Conservation (phyloP, 2,329 filamentous ascomycete species). For the Falciphora oryzae region DNA sequence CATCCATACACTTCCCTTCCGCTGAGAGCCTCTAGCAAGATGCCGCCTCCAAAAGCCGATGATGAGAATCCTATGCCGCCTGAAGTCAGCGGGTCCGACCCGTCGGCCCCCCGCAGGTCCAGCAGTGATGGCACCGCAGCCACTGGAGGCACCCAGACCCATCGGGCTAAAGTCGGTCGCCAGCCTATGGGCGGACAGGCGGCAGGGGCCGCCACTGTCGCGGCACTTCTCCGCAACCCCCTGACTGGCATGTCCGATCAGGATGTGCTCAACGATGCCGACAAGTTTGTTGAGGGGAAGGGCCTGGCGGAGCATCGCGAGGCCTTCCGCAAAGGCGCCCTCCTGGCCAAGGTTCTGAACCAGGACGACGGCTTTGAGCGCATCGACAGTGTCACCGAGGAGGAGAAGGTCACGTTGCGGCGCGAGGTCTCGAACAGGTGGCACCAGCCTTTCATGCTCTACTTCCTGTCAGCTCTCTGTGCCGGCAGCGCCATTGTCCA, state of each 20-base stretch:
- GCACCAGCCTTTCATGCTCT: constrained; percentile 7
- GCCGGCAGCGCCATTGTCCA: constrained; percentile 6
- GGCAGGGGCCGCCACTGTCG: not conserved
- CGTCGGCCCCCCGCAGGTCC: not conserved
- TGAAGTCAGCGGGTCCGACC: not conserved
- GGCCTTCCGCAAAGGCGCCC: constrained; percentile 5
- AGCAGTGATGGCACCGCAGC: constrained; percentile 3
- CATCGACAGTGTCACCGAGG: constrained; percentile 1
- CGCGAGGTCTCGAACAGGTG: constrained; percentile 4
- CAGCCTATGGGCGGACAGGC: not conserved
- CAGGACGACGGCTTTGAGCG: constrained; percentile 1
- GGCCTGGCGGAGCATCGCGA: constrained; percentile 5
- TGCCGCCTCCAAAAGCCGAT: constrained; percentile 4
- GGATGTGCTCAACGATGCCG: not conserved
- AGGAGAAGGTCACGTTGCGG: constrained; percentile 5
- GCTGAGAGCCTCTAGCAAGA: not conserved
- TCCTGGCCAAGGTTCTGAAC: constrained; percentile 6
- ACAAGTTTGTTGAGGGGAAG: constrained; percentile 4
- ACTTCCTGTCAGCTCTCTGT: constrained; percentile 3
- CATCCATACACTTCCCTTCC: not conserved
- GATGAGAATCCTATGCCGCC: constrained; percentile 6
- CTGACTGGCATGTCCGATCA: constrained; percentile 4
- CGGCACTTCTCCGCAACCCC: constrained; percentile 3
- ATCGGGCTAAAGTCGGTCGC: not conserved
- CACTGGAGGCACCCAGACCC: not conserved